These are phyloP conservation scores for Tricholomella constricta DNA, from an alignment of 768 basidiomycete genomes.

Conservation along the genomic window DNA sequence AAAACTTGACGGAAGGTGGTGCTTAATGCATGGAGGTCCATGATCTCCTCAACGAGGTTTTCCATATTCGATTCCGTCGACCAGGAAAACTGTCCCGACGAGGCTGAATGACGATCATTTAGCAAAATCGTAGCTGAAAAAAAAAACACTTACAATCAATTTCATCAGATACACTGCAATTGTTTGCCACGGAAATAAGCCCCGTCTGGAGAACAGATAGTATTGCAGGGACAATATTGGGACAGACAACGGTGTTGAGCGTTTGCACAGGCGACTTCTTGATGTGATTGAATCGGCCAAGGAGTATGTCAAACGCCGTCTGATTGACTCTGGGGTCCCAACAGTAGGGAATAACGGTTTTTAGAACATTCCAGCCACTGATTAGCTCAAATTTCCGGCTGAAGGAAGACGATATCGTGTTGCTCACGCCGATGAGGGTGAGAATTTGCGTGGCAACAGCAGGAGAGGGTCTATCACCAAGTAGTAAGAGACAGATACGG, in stretches of 20 bases:
- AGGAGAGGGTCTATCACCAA: conserved; percentile 73
- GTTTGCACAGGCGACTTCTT: conserved; percentile 24
- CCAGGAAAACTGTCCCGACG: conserved; percentile 26
- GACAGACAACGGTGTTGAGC: conserved; percentile 50
- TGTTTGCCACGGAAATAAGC: conserved; percentile 41
- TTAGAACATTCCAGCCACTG: conserved; percentile 80
- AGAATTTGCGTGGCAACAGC: conserved; percentile 62
- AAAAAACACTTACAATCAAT: conserved; percentile 26
- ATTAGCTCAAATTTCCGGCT: conserved; percentile 81
- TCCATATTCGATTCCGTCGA: conserved; percentile 49
- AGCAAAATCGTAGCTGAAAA: conserved; percentile 9
- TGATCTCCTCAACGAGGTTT: conserved; percentile 65
- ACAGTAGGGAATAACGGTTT: conserved; percentile 60
- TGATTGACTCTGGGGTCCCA: conserved; percentile 74
- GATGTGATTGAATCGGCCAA: conserved; percentile 45
- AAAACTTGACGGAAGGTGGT: conserved; percentile 72
- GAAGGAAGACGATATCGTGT: conserved; percentile 62
- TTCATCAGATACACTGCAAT: conserved; percentile 33
- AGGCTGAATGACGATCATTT: conserved; percentile 12
- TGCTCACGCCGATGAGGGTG: conserved; percentile 56
- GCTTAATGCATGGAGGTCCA: conserved; percentile 66
- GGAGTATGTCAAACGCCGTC: conserved; percentile 67
- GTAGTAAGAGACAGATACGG: conserved; percentile 75
- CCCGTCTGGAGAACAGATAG: conserved; percentile 67
- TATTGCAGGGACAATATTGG: conserved; percentile 73